A percentile compares a stretch with the other conserved stretches of the same genome.
Conservation (phyloP, 345 rosid species). For the Citropsis articulata region DNA sequence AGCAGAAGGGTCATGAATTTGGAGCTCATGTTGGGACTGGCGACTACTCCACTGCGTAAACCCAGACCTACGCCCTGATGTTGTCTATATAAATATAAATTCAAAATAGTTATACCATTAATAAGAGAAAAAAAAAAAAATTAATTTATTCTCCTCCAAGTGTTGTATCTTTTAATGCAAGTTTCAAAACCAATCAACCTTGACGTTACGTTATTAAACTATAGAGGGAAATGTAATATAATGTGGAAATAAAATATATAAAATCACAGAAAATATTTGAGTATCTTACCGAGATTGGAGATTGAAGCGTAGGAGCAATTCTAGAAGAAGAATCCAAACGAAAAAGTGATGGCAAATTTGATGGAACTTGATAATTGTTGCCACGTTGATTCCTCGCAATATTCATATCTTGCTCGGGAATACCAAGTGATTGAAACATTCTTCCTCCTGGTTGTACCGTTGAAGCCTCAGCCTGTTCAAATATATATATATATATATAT, state of each 20-base stretch:
- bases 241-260: too few species aligned
- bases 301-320: not conserved
- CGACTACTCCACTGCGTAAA: not conserved
- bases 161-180: too few species aligned
- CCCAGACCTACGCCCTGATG: not conserved
- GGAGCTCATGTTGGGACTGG: constrained; percentile 1
- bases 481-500: too few species aligned
- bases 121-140: too few species aligned
- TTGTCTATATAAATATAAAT: not conserved
- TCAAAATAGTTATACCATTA: too few species aligned
- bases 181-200: too few species aligned
- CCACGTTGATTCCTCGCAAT: not conserved
- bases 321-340: too few species aligned
- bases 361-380: not conserved
- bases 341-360: not conserved
- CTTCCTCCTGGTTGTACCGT: not conserved
- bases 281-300: not conserved
- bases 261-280: too few species aligned
- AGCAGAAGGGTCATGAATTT: constrained; percentile 10
- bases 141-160: too few species aligned
- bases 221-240: too few species aligned
- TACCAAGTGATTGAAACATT: not conserved
- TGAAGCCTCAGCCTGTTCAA: not conserved
- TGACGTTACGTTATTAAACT: too few species aligned
- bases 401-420: not conserved